Percentiles rank a stretch among this genome's conserved stretches.
Conservation (phyloP, 2,329 filamentous ascomycete genomes). For the Sclerotinia subarctica region DNA sequence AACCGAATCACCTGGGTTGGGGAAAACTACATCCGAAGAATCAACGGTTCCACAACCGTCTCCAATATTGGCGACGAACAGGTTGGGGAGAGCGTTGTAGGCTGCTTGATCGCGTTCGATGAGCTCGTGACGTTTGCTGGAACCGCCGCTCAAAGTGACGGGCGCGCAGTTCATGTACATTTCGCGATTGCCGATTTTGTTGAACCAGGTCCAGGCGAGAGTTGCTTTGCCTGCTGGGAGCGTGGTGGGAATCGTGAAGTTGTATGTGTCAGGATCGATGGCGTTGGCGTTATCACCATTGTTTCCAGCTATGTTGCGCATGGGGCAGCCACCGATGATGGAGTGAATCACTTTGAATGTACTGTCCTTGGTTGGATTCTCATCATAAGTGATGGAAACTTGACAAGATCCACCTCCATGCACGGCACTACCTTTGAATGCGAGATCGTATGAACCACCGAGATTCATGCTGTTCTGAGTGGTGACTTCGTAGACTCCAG, state of each 20-base stretch:
- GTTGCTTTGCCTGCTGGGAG: conserved; percentile 74
- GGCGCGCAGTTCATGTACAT: conserved; percentile 98
- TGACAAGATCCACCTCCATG: conserved; percentile 96
- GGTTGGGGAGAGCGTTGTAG: conserved; percentile 63
- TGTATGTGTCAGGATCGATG: conserved; percentile 55
- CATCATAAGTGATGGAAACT: conserved; percentile 78
- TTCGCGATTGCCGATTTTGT: conserved; percentile 87
- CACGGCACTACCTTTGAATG: conserved; percentile 67
- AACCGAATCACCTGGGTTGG: conserved; percentile 60
- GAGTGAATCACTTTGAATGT: conserved; percentile 89
- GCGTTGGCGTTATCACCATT: conserved; percentile 47
- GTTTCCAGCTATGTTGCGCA: conserved; percentile 56
- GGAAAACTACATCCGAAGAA: conserved; percentile 60
- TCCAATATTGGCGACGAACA: conserved; percentile 71
- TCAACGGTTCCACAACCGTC: conserved; percentile 55
- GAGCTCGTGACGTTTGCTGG: conserved; percentile 39
- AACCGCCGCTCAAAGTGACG: conserved; percentile 57
- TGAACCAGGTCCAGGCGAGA: conserved; percentile 93
- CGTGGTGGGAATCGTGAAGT: conserved; percentile 67
- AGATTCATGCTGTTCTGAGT: conserved; percentile 53
- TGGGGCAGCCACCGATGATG: conserved; percentile 81
- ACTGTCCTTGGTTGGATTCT: conserved; percentile 59
- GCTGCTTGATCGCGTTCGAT: conserved; percentile 45
- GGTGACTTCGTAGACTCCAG: conserved; percentile 46
- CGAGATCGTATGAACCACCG: conserved; percentile 59